A percentile compares a stretch with the other conserved stretches of the same genome.
Conservation (phyloP, 106 monocot species). For the Chionographis japonica region DNA sequence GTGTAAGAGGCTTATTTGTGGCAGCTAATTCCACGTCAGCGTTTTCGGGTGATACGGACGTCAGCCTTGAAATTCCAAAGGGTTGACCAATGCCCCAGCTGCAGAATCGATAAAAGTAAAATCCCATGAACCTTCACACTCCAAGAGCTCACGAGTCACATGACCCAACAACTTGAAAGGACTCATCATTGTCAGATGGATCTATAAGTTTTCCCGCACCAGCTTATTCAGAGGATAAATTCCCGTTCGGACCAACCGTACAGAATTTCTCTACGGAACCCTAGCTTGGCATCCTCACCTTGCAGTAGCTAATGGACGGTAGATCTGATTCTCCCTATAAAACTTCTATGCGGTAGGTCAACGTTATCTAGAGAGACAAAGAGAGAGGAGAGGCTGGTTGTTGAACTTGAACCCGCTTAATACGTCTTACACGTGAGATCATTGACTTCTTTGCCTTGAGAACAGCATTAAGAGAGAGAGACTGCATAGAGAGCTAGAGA, state of each 20-base stretch:
- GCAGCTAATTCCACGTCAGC: background rate
- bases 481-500: background rate
- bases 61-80: conserved; percentile 26
- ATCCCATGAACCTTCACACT: background rate
- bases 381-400: conserved; percentile 6
- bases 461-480: conserved; percentile 11
- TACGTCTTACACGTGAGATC: conserved; percentile 21
- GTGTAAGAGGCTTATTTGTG: background rate
- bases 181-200: conserved; percentile 24
- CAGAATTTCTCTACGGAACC: no score
- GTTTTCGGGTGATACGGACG: background rate
- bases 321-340: background rate
- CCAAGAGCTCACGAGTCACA: conserved; percentile 21
- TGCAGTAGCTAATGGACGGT: no score
- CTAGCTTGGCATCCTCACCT: no score
- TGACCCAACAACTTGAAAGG: conserved; percentile 22
- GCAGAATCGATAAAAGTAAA: background rate
- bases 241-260: no score
- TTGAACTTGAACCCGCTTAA: conserved; percentile 8
- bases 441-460: conserved; percentile 47
- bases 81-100: conserved; percentile 13
- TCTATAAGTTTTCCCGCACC: background rate
- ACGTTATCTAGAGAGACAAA: background rate
- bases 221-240: background rate
- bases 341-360: background rate